A percentile compares a stretch with the other conserved stretches of the same genome.
These are phyloP conservation scores for Cyclotella choctawhatcheeana DNA, from an alignment of 108 stramenopile genomes.

Conservation along the genomic window DNA sequence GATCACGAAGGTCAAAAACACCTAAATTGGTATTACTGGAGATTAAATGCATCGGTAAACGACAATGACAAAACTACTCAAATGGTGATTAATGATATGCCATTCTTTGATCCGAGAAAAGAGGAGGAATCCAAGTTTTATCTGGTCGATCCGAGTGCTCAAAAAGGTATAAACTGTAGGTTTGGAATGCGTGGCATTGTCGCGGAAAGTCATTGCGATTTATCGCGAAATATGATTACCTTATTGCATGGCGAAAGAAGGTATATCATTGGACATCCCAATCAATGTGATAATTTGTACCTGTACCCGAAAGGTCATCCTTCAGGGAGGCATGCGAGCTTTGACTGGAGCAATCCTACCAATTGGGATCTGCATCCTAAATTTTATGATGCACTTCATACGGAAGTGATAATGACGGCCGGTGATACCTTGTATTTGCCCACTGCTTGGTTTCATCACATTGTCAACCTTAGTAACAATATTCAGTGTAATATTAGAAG, in stretches of 20 bases:
- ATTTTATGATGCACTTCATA: conserved; percentile 53
- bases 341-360: conserved; percentile 84
- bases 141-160: conserved; percentile 56
- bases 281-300: conserved; percentile 77
- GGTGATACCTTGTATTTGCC: conserved; percentile 77
- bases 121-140: conserved; percentile 40
- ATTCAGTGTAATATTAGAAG: conserved; percentile 70
- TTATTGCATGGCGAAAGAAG: conserved; percentile 80
- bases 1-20: conserved; percentile 20
- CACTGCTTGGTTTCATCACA: conserved; percentile 73
- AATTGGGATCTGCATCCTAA: conserved; percentile 78
- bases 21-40: conserved; percentile 29
- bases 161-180: conserved; percentile 78
- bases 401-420: conserved; percentile 66
- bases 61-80: not conserved
- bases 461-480: conserved; percentile 62
- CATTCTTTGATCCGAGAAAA: conserved; percentile 53
- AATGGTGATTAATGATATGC: conserved; percentile 46
- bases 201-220: conserved; percentile 94
- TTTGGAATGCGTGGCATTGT: conserved; percentile 77
- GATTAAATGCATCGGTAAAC: conserved; percentile 16
- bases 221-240: conserved; percentile 86
- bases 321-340: conserved; percentile 73
- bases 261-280: conserved; percentile 89
- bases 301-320: conserved; percentile 83